Evolutionary conservation across 805 yeast species (phyloP), one percentile per base, ranked within the genome.

Genomic region (Candida cerambycidarum): DNA sequence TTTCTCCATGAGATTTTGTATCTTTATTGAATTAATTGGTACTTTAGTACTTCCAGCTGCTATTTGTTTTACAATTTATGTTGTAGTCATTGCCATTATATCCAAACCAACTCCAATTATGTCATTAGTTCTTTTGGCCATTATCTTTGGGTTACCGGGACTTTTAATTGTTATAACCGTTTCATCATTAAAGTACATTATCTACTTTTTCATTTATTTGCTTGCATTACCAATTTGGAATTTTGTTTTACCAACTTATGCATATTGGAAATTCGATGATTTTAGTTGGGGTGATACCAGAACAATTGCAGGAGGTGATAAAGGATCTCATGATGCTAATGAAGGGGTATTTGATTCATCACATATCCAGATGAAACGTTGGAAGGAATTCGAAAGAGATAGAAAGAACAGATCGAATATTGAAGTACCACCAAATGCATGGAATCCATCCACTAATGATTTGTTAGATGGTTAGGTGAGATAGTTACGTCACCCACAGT

Each of bases 221-320:
- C 0, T 79, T 15, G 93, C 97, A 1, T 75, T 90, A 46, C 97
- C 97, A n/a, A 74, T 90, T 43, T 90, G 97, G 97, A 90, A 89
- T 63, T 84, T 90, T 56, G 80, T 89, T 4, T 71, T 90, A 36
- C 97, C 97, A 2, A 58, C 81, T 10, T 89, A 90, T 63, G 85
- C 97, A 0, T 89, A 75, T 61, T 90, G 97, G 97, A 89, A 89
- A 58, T 89, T 89, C 65, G 97, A 90, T 64, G 96, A 90, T 61
- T 90, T 90, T 65, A 81, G 89, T 60, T 90, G 97, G 97, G 97
- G 97, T 58, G 95, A 88, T 46, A 90, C 97, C 2, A 76, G 96
- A 71, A 76, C 82, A n/a, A 80, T 89, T 38, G 76, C 77, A 18
- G 87, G 78, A 32, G 81, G n/a, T n/a, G n/a, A 73, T 53, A 79